A percentile compares a stretch with the other conserved stretches of the same genome.
phyloP scores from a whole-genome alignment of 306 rosid genomes.

The Cicer pinnatifidum region DNA sequence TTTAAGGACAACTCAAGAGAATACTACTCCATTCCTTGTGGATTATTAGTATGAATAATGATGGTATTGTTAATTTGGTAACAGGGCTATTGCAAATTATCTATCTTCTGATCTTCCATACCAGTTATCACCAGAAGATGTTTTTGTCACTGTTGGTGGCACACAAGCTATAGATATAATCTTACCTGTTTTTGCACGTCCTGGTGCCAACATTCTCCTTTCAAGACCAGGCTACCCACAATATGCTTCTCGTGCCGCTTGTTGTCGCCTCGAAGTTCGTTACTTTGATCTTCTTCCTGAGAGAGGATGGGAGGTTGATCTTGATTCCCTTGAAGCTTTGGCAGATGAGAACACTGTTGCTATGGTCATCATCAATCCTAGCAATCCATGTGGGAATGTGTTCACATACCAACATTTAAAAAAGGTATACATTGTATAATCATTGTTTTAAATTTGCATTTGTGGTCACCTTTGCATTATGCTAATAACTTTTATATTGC shows the following conservation, averaged over 20 bases:
- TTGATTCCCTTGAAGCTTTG: constrained; percentile 59
- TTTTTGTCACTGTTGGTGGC: constrained; percentile 63
- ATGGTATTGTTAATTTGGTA: neutral
- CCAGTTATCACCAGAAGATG: constrained; percentile 45
- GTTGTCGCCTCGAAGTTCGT: constrained; percentile 59
- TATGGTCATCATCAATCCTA: constrained; percentile 65
- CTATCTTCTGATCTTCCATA: constrained; percentile 52
- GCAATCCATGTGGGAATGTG: constrained; percentile 75
- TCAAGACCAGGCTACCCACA: constrained; percentile 75
- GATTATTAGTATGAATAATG: neutral
- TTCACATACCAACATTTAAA: constrained; percentile 61
- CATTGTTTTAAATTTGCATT: too few species aligned
- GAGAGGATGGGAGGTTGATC: constrained; percentile 67
- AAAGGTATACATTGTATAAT: constrained; percentile 47
- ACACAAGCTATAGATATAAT: constrained; percentile 69
- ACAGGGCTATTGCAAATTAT: constrained; percentile 56
- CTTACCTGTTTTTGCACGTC: constrained; percentile 60
- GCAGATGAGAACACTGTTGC: constrained; percentile 71
- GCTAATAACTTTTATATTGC: too few species aligned
- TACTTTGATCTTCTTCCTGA: constrained; percentile 65
- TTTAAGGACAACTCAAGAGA: neutral
- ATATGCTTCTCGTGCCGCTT: constrained; percentile 55
- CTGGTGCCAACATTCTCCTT: constrained; percentile 72
- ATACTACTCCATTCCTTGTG: neutral
- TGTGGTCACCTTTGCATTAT: too few species aligned